Percentiles rank a stretch among this genome's conserved stretches.
Conservation (phyloP, 148 eudicot genomes). For the Rhododendron vialii region DNA sequence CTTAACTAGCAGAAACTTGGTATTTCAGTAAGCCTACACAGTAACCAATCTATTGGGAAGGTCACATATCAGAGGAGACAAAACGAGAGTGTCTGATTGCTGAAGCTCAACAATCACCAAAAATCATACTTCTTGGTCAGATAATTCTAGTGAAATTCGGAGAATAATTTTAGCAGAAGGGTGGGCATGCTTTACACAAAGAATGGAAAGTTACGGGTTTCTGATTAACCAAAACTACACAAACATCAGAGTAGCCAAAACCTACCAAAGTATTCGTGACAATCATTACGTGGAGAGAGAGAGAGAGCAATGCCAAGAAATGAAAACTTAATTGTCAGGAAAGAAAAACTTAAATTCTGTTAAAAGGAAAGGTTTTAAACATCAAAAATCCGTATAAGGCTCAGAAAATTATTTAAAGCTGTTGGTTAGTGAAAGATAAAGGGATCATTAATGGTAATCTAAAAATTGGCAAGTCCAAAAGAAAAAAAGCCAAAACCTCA, state of each 20-base stretch:
- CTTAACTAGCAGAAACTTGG: background rate
- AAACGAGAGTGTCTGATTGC: background rate
- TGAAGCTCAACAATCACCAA: background rate
- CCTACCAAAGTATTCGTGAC: too few relatives aligned
- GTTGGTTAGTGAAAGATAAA: background rate
- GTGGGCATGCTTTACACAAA: background rate
- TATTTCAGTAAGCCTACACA: background rate
- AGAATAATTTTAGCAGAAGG: background rate
- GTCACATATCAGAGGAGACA: background rate
- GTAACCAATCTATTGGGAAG: background rate
- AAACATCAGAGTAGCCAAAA: background rate
- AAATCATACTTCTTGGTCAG: background rate
- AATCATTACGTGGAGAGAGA: background rate
- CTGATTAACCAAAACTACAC: background rate
- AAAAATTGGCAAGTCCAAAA: background rate
- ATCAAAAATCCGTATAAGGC: background rate
- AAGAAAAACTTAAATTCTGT: background rate
- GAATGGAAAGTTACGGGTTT: background rate
- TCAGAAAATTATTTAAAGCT: background rate
- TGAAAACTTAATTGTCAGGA: background rate
- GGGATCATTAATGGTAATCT: background rate
- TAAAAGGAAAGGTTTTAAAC: background rate
- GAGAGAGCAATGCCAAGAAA: background rate
- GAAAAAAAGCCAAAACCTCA: background rate
- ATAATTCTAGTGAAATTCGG: background rate